Percentiles rank a stretch among this genome's conserved stretches.
These are phyloP conservation scores for Solanum bulbocastanum DNA, from an alignment of 257 asterid genomes.

Conservation along the genomic window DNA sequence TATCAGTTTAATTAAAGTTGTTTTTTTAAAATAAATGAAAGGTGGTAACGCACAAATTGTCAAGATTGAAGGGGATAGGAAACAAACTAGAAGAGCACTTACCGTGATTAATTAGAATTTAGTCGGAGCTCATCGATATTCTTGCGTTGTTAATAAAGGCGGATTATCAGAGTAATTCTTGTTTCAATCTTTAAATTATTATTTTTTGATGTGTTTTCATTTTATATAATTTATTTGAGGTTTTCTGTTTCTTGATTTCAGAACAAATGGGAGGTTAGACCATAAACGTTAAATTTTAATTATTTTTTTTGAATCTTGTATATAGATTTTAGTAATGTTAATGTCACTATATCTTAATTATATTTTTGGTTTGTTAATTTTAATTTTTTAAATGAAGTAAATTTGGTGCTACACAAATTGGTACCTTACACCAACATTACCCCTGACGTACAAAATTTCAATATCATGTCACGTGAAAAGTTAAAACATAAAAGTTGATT, in stretches of 20 bases:
- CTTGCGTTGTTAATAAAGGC: conserved; percentile 38
- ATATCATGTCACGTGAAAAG: background rate
- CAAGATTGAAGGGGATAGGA: conserved; percentile 52
- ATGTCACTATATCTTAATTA: background rate
- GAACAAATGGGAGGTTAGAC: conserved; percentile 36
- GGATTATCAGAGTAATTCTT: conserved; percentile 49
- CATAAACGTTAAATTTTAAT: background rate
- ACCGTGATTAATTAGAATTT: conserved; percentile 27
- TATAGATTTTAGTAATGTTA: background rate
- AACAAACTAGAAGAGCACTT: conserved; percentile 47
- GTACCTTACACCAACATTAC: conserved; percentile 25
- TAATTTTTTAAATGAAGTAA: conserved; percentile 26
- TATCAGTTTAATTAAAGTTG: background rate
- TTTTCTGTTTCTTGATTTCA: conserved; percentile 11
- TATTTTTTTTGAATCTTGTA: background rate
- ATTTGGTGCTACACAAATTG: conserved; percentile 50
- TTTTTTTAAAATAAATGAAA: background rate
- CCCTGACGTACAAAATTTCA: conserved; percentile 22
- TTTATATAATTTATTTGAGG: background rate
- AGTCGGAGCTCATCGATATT: conserved; percentile 9
- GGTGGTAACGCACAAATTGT: conserved; percentile 30
- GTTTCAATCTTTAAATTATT: background rate
- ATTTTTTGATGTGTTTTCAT: background rate
- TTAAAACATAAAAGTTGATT: background rate
- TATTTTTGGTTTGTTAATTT: background rate